phyloP scores from a whole-genome alignment of 768 basidiomycete species.

The Pulveroboletus sp. region DNA sequence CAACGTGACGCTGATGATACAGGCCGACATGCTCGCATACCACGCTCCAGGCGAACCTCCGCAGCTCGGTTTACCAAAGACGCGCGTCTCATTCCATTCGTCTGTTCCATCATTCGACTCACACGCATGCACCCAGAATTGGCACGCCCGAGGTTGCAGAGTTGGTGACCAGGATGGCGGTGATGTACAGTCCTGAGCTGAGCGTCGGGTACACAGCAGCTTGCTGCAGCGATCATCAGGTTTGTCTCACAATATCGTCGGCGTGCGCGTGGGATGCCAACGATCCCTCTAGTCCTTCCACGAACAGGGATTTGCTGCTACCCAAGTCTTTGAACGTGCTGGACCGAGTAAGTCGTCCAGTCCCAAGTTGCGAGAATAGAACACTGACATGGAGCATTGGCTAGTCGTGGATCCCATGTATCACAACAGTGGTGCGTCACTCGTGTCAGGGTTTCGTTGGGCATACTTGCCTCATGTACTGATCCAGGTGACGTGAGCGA shows the following conservation, averaged over 20 bases:
- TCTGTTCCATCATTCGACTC: not conserved
- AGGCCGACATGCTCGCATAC: slow-evolving; percentile 92
- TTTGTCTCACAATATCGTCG: slow-evolving; percentile 20
- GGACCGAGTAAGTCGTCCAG: slow-evolving; percentile 52
- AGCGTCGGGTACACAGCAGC: slow-evolving; percentile 67
- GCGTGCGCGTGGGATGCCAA: not conserved
- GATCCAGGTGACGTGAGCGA: slow-evolving; percentile 69
- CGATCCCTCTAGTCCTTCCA: slow-evolving; percentile 60
- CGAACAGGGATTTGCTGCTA: slow-evolving; percentile 79
- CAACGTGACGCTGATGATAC: slow-evolving; percentile 80
- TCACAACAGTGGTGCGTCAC: slow-evolving; percentile 68
- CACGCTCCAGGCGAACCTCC: slow-evolving; percentile 73
- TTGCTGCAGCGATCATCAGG: slow-evolving; percentile 93
- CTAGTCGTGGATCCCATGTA: slow-evolving; percentile 87
- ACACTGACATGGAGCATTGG: not conserved
- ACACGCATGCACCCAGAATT: slow-evolving; percentile 46
- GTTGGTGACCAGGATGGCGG: slow-evolving; percentile 71
- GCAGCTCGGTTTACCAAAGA: slow-evolving; percentile 78
- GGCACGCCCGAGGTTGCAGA: slow-evolving; percentile 75
- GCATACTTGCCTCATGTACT: not conserved
- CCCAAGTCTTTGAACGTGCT: slow-evolving; percentile 85
- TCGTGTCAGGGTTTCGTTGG: not conserved
- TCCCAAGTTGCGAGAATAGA: not conserved
- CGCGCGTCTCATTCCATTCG: slow-evolving; percentile 41
- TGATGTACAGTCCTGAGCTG: slow-evolving; percentile 79